Evolutionary conservation across 1,139 yeast species (phyloP).

Genomic region (Saccharomyces hybrid): DNA sequence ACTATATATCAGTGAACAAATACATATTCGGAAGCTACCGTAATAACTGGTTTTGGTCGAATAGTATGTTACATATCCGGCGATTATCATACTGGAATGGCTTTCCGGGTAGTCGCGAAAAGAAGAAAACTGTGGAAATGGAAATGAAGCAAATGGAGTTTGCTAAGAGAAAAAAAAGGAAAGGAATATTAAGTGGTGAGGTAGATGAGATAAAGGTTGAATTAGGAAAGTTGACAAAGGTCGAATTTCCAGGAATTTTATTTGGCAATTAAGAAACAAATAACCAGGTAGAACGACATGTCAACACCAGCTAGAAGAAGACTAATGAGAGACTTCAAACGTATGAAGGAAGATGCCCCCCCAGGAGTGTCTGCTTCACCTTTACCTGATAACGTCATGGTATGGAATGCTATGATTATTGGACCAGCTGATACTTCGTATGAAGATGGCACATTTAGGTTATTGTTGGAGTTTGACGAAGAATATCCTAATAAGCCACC

Average conservation of each 20-base stretch:
- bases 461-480: slow-evolving; percentile 84
- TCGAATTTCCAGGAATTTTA: not conserved
- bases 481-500: slow-evolving; percentile 98
- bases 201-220: not conserved
- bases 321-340: slow-evolving; percentile 96
- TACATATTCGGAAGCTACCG: not conserved
- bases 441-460: slow-evolving; percentile 94
- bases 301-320: slow-evolving; percentile 98
- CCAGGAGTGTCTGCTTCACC: slow-evolving; percentile 98
- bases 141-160: not conserved
- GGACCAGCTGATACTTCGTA: slow-evolving; percentile 98
- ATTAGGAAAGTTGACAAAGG: not conserved
- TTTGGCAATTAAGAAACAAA: not conserved
- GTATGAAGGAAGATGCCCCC: slow-evolving; percentile 98
- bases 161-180: not conserved
- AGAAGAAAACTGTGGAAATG: not conserved
- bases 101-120: slow-evolving; percentile 1
- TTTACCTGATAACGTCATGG: slow-evolving; percentile 92
- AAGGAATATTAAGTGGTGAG: not conserved
- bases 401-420: slow-evolving; percentile 96
- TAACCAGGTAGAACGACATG: slow-evolving; percentile 43
- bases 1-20: not conserved
- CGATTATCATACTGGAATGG: too few species aligned
- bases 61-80: too few species aligned
- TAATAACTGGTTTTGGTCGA: too few species aligned